Evolutionary conservation across 495 filamentous ascomycete genomes (phyloP).

Genomic region (Evansstolkia leycettana): DNA sequence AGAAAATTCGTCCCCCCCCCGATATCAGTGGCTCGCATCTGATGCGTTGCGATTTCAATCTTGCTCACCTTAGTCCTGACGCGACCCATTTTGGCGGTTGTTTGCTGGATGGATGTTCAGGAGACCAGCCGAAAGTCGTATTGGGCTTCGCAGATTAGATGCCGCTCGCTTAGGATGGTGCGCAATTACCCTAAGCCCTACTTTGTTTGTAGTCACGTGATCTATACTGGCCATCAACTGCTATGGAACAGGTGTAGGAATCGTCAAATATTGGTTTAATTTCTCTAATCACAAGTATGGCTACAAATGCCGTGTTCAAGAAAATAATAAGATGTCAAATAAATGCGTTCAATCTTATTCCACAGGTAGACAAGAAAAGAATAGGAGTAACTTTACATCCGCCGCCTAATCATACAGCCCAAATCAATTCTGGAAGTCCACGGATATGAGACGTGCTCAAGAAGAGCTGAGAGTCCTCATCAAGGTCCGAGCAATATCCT

Average conservation of each 20-base stretch:
- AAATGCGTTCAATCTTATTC: conserved; percentile 19
- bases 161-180: conserved; percentile 19
- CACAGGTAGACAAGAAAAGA: conserved; percentile 12
- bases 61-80: conserved; percentile 65
- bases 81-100: conserved; percentile 85
- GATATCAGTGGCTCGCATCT: background rate
- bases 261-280: too few species aligned
- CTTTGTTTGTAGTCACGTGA: conserved; percentile 11
- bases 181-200: conserved; percentile 22
- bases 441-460: conserved; percentile 1
- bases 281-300: too few species aligned
- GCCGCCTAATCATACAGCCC: conserved; percentile 30
- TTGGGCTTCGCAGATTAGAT: conserved; percentile 6
- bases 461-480: conserved; percentile 14
- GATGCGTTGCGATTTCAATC: background rate
- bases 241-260: background rate
- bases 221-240: background rate
- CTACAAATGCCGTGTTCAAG: too few species aligned
- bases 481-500: conserved; percentile 24
- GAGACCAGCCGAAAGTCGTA: conserved; percentile 2
- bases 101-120: conserved; percentile 27
- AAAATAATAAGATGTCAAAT: conserved; percentile 5
- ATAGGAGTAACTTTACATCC: conserved; percentile 16
- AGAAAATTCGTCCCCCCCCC: background rate
- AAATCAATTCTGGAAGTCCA: too few species aligned